These are phyloP conservation scores for Phanerochaete sordida DNA, from an alignment of 768 basidiomycete species.

Conservation along the genomic window DNA sequence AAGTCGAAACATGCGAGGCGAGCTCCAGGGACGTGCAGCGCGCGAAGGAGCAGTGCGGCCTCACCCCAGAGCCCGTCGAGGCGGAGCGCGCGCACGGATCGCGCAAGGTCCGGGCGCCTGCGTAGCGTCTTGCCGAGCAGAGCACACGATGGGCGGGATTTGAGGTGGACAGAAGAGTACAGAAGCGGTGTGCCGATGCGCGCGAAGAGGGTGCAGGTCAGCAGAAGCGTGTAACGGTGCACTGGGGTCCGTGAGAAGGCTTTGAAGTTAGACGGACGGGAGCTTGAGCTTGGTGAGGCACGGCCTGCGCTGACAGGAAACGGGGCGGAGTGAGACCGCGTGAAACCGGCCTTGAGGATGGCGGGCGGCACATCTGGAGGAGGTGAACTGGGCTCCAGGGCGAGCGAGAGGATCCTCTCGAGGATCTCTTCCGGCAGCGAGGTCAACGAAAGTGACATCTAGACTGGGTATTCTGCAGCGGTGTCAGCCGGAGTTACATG, in stretches of 20 bases:
- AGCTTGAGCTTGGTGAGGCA: background rate
- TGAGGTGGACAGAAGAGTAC: constrained; percentile 50
- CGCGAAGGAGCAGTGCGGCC: constrained; percentile 35
- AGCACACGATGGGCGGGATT: constrained; percentile 35
- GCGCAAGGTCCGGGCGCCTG: constrained; percentile 34
- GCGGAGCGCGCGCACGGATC: constrained; percentile 42
- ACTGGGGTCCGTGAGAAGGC: background rate
- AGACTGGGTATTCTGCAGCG: background rate
- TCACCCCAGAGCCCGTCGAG: constrained; percentile 39
- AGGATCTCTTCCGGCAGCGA: constrained; percentile 42
- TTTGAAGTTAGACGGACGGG: constrained; percentile 11
- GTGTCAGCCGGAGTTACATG: background rate
- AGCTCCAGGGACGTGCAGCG: constrained; percentile 16
- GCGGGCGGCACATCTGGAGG: constrained; percentile 3
- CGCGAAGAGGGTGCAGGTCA: constrained; percentile 47
- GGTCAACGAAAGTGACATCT: constrained; percentile 21
- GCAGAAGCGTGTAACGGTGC: constrained; percentile 38
- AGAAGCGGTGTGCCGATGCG: constrained; percentile 57
- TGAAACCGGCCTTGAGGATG: background rate
- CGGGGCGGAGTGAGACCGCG: constrained; percentile 1
- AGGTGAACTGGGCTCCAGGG: constrained; percentile 16
- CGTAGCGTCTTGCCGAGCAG: constrained; percentile 36
- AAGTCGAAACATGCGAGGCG: constrained; percentile 38
- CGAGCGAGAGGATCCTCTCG: constrained; percentile 39
- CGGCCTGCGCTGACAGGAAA: background rate